These are phyloP conservation scores for Cutaneotrichosporon dermatis DNA, from an alignment of 1,284 basidiomycete genomes.

Conservation along the genomic window DNA sequence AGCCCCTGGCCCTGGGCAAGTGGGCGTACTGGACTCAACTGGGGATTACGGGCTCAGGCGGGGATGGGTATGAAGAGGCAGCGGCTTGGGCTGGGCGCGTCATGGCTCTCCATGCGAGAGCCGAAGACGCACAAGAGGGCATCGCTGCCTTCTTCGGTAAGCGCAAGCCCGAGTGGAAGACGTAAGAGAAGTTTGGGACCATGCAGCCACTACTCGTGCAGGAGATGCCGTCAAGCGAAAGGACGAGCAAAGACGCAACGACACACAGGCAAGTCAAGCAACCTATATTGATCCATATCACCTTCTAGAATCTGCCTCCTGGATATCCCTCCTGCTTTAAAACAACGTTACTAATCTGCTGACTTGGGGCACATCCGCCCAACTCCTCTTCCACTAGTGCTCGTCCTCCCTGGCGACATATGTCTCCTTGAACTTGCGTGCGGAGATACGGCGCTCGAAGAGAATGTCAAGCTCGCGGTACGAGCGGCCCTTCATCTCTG, in stretches of 20 bases:
- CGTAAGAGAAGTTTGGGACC: not conserved
- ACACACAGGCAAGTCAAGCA: no score
- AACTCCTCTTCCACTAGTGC: not conserved
- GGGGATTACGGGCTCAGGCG: conserved; percentile 9
- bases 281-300: no score
- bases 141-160: conserved; percentile 19
- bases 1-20: conserved; percentile 19
- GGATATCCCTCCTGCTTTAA: no score
- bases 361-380: no score
- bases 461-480: conserved; percentile 49
- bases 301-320: no score
- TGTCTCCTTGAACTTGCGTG: conserved; percentile 45
- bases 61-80: conserved; percentile 21
- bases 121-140: conserved; percentile 20
- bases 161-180: conserved; percentile 18
- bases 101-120: conserved; percentile 21
- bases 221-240: no score
- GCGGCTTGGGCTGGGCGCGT: conserved; percentile 16
- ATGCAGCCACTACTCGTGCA: no score
- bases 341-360: no score
- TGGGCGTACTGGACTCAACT: conserved; percentile 23
- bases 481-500: conserved; percentile 40
- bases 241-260: no score
- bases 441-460: conserved; percentile 41
- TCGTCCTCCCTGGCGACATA: conserved; percentile 23